phyloP scores from a whole-genome alignment of 495 filamentous ascomycete genomes.

The Penicillium goetzii region DNA sequence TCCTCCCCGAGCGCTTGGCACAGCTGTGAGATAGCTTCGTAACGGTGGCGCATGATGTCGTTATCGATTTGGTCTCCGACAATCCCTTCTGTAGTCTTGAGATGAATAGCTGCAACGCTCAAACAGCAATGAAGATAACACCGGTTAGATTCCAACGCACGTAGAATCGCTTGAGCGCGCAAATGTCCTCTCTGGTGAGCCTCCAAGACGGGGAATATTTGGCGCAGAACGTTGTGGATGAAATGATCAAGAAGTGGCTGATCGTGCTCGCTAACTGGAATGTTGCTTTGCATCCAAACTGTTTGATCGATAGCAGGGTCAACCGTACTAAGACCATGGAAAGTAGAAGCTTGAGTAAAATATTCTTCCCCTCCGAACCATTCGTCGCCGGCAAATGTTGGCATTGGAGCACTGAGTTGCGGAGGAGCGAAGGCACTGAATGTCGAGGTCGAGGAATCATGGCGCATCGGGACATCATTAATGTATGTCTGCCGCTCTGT shows the following conservation, averaged over 20 bases:
- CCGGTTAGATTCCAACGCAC: conserved; percentile 85
- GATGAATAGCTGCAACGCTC: conserved; percentile 92
- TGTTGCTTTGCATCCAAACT: conserved; percentile 39
- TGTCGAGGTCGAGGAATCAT: conserved; percentile 82
- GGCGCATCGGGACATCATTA: conserved; percentile 80
- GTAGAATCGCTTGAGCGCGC: conserved; percentile 78
- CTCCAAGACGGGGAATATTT: conserved; percentile 90
- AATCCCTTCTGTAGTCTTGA: conserved; percentile 73
- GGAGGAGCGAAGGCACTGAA: conserved; percentile 86
- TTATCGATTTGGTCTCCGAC: conserved; percentile 78
- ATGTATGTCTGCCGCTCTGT: conserved; percentile 94
- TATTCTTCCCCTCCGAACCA: conserved; percentile 74
- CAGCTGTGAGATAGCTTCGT: conserved; percentile 81
- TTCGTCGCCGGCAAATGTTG: conserved; percentile 69
- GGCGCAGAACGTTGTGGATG: conserved; percentile 80
- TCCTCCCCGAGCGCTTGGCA: conserved; percentile 83
- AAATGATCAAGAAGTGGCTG: conserved; percentile 89
- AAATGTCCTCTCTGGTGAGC: conserved; percentile 80
- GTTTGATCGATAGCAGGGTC: too few relatives aligned
- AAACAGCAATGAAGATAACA: conserved; percentile 94
- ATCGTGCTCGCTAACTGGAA: conserved; percentile 89
- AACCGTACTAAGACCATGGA: too few relatives aligned
- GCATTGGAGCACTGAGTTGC: conserved; percentile 64
- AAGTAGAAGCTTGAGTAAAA: conserved; percentile 44
- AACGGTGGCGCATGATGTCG: conserved; percentile 93